These are phyloP conservation scores for Orobanche coerulescens DNA, from an alignment of 257 asterid genomes.

Conservation along the genomic window DNA sequence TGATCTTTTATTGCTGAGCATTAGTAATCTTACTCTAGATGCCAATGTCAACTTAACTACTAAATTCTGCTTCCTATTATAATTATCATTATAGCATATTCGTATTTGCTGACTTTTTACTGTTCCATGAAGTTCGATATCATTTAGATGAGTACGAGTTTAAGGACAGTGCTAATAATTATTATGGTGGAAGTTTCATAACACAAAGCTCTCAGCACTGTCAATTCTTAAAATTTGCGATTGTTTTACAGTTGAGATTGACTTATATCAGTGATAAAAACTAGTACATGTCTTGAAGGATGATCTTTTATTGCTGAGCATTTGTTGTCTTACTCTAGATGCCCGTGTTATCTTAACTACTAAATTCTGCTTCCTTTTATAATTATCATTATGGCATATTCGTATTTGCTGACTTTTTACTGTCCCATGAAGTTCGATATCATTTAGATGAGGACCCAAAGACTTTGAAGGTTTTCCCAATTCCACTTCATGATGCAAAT, in stretches of 20 bases:
- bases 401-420: slow-evolving; percentile 21
- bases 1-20: slow-evolving; percentile 1
- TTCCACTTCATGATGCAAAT: slow-evolving; percentile 75
- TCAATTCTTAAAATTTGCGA: neutral
- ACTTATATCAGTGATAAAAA: neutral
- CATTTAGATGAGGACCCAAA: slow-evolving; percentile 94
- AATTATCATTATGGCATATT: neutral
- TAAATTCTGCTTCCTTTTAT: neutral
- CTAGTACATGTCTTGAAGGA: neutral
- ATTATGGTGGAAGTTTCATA: too few relatives aligned
- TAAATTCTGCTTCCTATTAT: neutral
- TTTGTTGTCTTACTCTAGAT: slow-evolving; percentile 1
- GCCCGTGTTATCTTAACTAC: slow-evolving; percentile 1
- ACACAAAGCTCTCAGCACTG: neutral
- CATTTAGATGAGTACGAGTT: slow-evolving; percentile 87
- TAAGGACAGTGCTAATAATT: too few relatives aligned
- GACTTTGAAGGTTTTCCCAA: slow-evolving; percentile 78
- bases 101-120: slow-evolving; percentile 21
- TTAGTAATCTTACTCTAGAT: neutral
- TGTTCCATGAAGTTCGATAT: slow-evolving; percentile 72
- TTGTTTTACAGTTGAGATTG: slow-evolving; percentile 1
- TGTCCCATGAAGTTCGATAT: slow-evolving; percentile 72
- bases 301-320: slow-evolving; percentile 1
- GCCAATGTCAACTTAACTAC: neutral
- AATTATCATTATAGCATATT: neutral